These are phyloP conservation scores for Cystobasidium onofrii DNA, from an alignment of 768 basidiomycete genomes.

Conservation along the genomic window DNA sequence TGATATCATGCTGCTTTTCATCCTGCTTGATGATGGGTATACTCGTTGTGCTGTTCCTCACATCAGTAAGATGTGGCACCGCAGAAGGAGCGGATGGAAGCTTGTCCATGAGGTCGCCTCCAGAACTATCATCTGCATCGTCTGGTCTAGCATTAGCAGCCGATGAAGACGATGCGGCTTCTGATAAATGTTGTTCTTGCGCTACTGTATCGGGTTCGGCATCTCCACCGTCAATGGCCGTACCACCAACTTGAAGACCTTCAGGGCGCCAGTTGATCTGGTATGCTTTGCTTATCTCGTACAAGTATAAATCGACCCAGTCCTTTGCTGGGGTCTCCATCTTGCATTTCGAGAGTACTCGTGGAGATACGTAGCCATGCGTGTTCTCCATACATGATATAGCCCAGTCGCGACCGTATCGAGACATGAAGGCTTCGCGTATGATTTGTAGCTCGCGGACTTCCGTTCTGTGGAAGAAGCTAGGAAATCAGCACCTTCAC, in stretches of 20 bases:
- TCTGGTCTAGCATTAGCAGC: background rate
- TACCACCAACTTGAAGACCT: background rate
- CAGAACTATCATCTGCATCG: background rate
- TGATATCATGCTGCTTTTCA: background rate
- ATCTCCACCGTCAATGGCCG: background rate
- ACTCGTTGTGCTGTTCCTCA: background rate
- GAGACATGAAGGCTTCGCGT: slow-evolving; percentile 90
- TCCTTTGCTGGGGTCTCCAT: slow-evolving; percentile 18
- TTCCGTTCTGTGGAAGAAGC: slow-evolving; percentile 39
- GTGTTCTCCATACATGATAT: slow-evolving; percentile 76
- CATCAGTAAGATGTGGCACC: slow-evolving; percentile 1
- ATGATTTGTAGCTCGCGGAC: slow-evolving; percentile 59
- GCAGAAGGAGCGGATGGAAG: background rate
- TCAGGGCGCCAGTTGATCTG: slow-evolving; percentile 14
- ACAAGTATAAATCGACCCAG: slow-evolving; percentile 30
- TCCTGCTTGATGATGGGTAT: slow-evolving; percentile 8
- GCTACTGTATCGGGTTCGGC: slow-evolving; percentile 14
- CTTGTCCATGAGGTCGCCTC: background rate
- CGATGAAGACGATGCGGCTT: background rate
- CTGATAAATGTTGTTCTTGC: background rate
- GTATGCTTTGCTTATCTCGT: slow-evolving; percentile 34
- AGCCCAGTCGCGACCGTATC: slow-evolving; percentile 86
- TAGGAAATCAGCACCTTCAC: too few relatives aligned
- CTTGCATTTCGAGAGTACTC: slow-evolving; percentile 47
- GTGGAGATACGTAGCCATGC: slow-evolving; percentile 68